Evolutionary conservation across 2,329 filamentous ascomycete species (phyloP).

Genomic region (Phaeosphaeriaceae sp.): DNA sequence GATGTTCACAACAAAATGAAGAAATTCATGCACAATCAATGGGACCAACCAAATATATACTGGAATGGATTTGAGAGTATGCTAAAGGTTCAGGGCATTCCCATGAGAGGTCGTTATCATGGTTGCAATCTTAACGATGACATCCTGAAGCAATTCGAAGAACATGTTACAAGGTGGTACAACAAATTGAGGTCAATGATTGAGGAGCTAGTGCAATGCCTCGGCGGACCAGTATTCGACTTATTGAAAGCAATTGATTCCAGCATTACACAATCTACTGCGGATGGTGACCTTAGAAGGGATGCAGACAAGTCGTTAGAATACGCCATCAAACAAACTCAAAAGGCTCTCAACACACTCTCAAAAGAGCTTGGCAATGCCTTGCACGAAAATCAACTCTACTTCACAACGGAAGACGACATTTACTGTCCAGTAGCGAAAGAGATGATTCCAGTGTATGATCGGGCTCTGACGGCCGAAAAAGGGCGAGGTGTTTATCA

Average conservation of each 20-base stretch:
- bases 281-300: slow-evolving; percentile 1
- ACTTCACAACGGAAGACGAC: slow-evolving; percentile 15
- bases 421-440: slow-evolving; percentile 10
- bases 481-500: slow-evolving; percentile 4
- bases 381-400: slow-evolving; percentile 5
- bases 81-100: slow-evolving; percentile 17
- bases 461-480: background rate
- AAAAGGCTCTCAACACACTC: background rate
- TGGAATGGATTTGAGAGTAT: slow-evolving; percentile 13
- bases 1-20: background rate
- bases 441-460: slow-evolving; percentile 12
- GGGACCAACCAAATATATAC: slow-evolving; percentile 4
- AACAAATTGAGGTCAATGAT: background rate
- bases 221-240: background rate
- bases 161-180: slow-evolving; percentile 7
- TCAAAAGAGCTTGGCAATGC: background rate
- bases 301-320: slow-evolving; percentile 3
- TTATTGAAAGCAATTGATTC: background rate
- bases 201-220: background rate
- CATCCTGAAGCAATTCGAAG: slow-evolving; percentile 3
- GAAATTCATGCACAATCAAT: background rate
- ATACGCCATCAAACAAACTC: background rate
- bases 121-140: slow-evolving; percentile 15
- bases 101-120: slow-evolving; percentile 3
- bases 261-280: slow-evolving; percentile 1